Evolutionary conservation across 768 basidiomycete species (phyloP), one percentile per base, ranked within the genome.

Genomic region (Boletus barrowsii): DNA sequence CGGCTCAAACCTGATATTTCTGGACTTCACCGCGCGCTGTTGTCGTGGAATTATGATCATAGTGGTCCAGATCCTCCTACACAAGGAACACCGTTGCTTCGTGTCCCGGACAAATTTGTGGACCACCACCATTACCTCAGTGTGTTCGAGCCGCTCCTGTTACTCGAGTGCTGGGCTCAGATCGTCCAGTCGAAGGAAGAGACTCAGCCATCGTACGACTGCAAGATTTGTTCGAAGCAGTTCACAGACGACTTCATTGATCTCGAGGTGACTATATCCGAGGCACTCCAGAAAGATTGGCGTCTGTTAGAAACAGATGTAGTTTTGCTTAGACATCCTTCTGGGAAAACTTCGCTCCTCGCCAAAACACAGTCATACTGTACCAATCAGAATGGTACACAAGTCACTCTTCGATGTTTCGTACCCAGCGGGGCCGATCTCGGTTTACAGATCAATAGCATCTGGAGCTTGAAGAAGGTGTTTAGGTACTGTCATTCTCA

Each of bases 121-220:
- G 79, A 82, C 47, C 80, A 86, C 53, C 67, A 74, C 1, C 81
- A 91, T 18, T 98, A 96, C 69, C 79, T 81, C 40, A 73, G 73
- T 22, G 76, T 87, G 42, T 93, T 97, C 67, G 84, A 92, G 65
- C 94, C 96, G 3, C 77, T 98, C 15, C 73, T 98, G 26, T 72
- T 94, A 18, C 74, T 90, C 54, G 97, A 99, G 71, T 86, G 90
- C 57, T 98, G 97, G 95, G 83, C 87, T 29, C 92, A 96, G 65
- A 80, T 96, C 22, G 64, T 78, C 9, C 83, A 90, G 59, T 84
- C 91, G 5, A 92, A 90, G 66, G 86, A 89, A 47, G 85, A 87
- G 51, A 57, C 54, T 9, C 76, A 73, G 43, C 79, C 84, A 7
- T 67, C 69, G 2, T 81, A 84, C 60, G 74, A 79, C 24, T 84